phyloP scores from a whole-genome alignment of 305 asterid species.

The Ajuga reptans region DNA sequence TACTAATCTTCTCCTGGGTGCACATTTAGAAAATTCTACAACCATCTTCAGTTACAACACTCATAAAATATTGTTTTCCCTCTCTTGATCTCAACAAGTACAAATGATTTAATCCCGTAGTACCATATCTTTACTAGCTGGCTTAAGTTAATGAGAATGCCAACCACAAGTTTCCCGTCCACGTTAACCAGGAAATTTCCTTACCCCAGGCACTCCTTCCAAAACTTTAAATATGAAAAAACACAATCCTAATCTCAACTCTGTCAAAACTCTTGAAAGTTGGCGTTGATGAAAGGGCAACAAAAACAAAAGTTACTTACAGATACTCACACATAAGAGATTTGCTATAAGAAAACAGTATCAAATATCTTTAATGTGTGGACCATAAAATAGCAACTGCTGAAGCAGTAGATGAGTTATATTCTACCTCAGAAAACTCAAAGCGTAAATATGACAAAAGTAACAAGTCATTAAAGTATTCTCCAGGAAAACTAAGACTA shows the following conservation, averaged over 20 bases:
- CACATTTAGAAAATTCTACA: background rate
- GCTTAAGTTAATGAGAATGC: conserved; percentile 1
- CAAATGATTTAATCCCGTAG: background rate
- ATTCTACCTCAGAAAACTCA: conserved; percentile 2
- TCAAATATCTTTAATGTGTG: background rate
- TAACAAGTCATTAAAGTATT: conserved; percentile 9
- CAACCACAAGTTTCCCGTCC: conserved; percentile 1
- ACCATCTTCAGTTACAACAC: background rate
- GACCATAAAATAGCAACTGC: conserved; percentile 10
- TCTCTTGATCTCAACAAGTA: conserved; percentile 8
- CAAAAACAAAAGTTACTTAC: conserved; percentile 8
- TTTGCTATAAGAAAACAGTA: background rate
- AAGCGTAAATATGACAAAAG: conserved; percentile 19
- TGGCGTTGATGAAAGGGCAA: background rate
- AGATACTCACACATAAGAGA: background rate
- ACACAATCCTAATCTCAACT: background rate
- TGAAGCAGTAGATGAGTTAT: conserved; percentile 9
- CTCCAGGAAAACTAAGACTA: conserved; percentile 20
- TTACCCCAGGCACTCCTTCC: conserved; percentile 4
- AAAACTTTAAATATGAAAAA: background rate
- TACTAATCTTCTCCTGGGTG: background rate
- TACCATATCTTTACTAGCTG: background rate
- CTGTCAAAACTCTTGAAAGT: conserved; percentile 11
- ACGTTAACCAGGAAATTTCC: background rate
- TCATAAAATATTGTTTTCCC: background rate